These are phyloP conservation scores for Hypoxylon sp. DNA, from an alignment of 2,329 filamentous ascomycete species.

Conservation along the genomic window DNA sequence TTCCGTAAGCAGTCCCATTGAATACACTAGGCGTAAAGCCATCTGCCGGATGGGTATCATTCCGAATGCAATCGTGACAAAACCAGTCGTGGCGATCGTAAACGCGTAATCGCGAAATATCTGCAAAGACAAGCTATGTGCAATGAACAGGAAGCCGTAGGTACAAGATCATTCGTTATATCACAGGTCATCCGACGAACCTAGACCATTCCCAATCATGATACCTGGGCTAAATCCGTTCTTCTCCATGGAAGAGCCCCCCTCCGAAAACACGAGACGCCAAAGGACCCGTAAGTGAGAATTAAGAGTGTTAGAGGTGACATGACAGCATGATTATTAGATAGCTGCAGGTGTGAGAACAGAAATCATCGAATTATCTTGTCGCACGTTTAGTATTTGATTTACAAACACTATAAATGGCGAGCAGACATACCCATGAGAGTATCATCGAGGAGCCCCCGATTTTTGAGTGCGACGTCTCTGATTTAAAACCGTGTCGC, in stretches of 20 bases:
- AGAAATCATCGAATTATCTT: slow-evolving; percentile 8
- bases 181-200: slow-evolving; percentile 18
- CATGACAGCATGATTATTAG: background rate
- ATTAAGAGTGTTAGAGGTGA: background rate
- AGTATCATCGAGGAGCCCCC: slow-evolving; percentile 2
- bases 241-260: background rate
- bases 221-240: slow-evolving; percentile 2
- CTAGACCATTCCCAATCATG: slow-evolving; percentile 19
- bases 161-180: slow-evolving; percentile 31
- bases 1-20: slow-evolving; percentile 27
- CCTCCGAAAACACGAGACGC: slow-evolving; percentile 9
- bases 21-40: slow-evolving; percentile 36
- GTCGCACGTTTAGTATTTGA: background rate
- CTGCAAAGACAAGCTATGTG: slow-evolving; percentile 31
- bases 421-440: slow-evolving; percentile 18
- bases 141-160: slow-evolving; percentile 20
- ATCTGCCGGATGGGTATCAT: slow-evolving; percentile 45
- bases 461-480: slow-evolving; percentile 1
- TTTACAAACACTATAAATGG: background rate
- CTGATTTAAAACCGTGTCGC: background rate
- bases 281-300: slow-evolving; percentile 4
- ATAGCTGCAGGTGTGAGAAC: background rate
- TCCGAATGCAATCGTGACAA: slow-evolving; percentile 36
- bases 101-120: slow-evolving; percentile 19
- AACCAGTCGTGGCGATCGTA: slow-evolving; percentile 29